Evolutionary conservation across 2,329 filamentous ascomycete species (phyloP).

Genomic region (Claviceps lovelessii): DNA sequence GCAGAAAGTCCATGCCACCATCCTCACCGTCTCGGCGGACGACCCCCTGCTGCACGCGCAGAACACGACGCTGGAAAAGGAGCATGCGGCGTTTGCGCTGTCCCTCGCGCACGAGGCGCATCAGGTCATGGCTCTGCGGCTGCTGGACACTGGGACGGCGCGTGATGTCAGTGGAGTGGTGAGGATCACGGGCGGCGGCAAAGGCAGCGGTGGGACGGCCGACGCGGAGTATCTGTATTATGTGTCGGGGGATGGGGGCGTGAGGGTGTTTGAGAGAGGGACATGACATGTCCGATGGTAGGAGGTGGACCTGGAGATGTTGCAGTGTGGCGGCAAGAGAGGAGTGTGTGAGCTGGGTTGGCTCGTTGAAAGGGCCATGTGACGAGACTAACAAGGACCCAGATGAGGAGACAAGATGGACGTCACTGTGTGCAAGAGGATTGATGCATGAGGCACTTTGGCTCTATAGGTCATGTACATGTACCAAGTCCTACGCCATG

Average conservation of each 20-base stretch:
- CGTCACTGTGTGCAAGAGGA: too few relatives aligned
- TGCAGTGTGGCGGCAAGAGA: not conserved
- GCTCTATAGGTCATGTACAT: too few relatives aligned
- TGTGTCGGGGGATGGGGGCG: constrained; percentile 62
- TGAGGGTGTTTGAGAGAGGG: constrained; percentile 74
- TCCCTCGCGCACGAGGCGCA: constrained; percentile 61
- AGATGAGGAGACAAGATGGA: too few relatives aligned
- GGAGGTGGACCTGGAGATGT: not conserved
- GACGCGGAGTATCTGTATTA: constrained; percentile 64
- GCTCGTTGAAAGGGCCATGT: too few relatives aligned
- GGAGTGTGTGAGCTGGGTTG: too few relatives aligned
- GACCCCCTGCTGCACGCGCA: constrained; percentile 50
- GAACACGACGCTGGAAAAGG: constrained; percentile 51
- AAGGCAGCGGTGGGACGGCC: constrained; percentile 10
- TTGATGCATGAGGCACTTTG: too few relatives aligned
- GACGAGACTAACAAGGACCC: too few relatives aligned
- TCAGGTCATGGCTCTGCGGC: constrained; percentile 56
- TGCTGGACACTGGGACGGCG: constrained; percentile 76
- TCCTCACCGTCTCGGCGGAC: constrained; percentile 60
- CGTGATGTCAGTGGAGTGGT: constrained; percentile 82
- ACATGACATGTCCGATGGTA: constrained; percentile 9
- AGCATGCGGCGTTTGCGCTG: constrained; percentile 57
- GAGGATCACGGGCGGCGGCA: constrained; percentile 50
- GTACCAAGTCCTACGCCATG: too few relatives aligned
- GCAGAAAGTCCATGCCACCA: constrained; percentile 47